These are phyloP conservation scores for Lactifluus subvellereus DNA, from an alignment of 768 basidiomycete genomes.

Conservation along the genomic window DNA sequence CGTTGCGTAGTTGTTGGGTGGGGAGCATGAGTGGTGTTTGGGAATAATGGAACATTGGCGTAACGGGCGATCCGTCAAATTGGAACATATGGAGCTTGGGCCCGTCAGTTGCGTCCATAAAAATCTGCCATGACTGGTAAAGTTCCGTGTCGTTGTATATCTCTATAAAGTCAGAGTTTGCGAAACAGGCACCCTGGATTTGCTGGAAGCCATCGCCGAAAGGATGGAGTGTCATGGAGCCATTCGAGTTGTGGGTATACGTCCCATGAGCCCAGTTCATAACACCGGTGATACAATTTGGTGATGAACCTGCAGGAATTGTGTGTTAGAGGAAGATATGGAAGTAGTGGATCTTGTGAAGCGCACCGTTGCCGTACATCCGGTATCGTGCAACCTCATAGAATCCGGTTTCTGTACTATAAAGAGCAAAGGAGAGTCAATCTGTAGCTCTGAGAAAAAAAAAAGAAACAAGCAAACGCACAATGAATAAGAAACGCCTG, in stretches of 20 bases:
- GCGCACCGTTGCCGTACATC: constrained; percentile 77
- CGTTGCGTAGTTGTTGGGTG: constrained; percentile 57
- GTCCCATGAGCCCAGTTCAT: constrained; percentile 89
- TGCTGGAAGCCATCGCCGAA: constrained; percentile 90
- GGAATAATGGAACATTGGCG: constrained; percentile 65
- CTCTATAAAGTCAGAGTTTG: constrained; percentile 82
- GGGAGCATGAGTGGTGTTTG: constrained; percentile 83
- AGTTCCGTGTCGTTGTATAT: constrained; percentile 72
- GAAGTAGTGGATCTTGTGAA: neutral
- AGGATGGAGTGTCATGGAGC: constrained; percentile 70
- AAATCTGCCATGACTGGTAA: constrained; percentile 64
- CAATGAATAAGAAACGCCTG: constrained; percentile 89
- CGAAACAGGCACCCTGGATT: constrained; percentile 89
- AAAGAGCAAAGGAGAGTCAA: neutral
- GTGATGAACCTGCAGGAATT: constrained; percentile 54
- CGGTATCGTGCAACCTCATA: constrained; percentile 92
- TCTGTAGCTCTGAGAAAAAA: neutral
- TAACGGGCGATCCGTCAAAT: constrained; percentile 70
- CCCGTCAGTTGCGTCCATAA: constrained; percentile 53
- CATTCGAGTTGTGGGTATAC: constrained; percentile 62
- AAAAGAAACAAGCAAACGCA: constrained; percentile 41
- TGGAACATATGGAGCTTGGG: constrained; percentile 72
- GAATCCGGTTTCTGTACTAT: constrained; percentile 63
- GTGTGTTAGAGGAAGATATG: neutral
- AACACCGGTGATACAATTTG: constrained; percentile 84